Evolutionary conservation across 768 basidiomycete species (phyloP).

Genomic region (Mrakia blollopis): DNA sequence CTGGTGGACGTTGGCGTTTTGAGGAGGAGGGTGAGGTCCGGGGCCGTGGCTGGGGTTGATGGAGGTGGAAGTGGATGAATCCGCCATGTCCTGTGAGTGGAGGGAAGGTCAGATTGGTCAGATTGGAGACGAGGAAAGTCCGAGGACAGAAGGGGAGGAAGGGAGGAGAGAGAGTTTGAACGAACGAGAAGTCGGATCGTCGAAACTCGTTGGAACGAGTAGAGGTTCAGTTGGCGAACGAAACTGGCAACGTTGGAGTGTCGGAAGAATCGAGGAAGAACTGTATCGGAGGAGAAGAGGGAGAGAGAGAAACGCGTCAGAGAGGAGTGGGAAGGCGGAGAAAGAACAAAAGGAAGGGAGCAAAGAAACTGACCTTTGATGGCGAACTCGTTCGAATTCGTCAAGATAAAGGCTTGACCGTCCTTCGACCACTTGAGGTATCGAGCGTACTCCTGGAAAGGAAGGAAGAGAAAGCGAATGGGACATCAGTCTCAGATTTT

Average conservation of each 20-base stretch:
- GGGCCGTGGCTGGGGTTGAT: conserved; percentile 15
- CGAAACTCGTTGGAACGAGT: conserved; percentile 32
- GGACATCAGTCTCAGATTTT: background rate
- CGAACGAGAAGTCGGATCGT: conserved; percentile 33
- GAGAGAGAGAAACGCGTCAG: conserved; percentile 1
- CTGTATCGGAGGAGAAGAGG: background rate
- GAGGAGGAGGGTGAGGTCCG: background rate
- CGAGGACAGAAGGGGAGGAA: no score
- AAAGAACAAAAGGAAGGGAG: background rate
- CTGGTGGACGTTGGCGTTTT: background rate
- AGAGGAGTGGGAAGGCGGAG: background rate
- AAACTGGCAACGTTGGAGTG: conserved; percentile 34
- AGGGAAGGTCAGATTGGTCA: background rate
- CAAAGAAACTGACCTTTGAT: conserved; percentile 19
- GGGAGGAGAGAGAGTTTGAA: background rate
- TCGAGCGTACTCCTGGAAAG: conserved; percentile 24
- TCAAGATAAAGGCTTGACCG: conserved; percentile 33
- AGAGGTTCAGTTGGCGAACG: conserved; percentile 33
- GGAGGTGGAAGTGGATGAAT: conserved; percentile 24
- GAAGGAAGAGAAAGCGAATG: background rate
- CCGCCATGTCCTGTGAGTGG: conserved; percentile 31
- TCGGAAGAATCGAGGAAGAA: conserved; percentile 35
- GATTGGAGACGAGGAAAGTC: background rate
- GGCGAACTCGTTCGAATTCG: conserved; percentile 34
- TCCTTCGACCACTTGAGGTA: conserved; percentile 32